Evolutionary conservation across 208 protist genomes (phyloP).

Genomic region (Trypanosoma cruzi): DNA sequence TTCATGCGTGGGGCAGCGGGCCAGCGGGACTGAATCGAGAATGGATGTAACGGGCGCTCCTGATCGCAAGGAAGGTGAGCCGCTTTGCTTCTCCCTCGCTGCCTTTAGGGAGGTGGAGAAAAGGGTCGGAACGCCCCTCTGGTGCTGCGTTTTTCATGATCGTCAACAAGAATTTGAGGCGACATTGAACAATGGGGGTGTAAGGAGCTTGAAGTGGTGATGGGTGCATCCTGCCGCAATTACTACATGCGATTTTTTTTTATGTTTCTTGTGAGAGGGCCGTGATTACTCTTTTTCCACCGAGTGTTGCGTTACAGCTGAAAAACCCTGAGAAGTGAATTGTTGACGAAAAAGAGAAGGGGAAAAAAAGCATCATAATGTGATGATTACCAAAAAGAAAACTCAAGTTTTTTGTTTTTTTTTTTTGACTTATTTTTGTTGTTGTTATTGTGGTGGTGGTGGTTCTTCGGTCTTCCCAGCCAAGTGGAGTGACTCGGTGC

Average conservation of each 20-base stretch:
- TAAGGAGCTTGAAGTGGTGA: conserved; percentile 80
- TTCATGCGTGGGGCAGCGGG: not conserved
- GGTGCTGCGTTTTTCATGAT: conserved; percentile 65
- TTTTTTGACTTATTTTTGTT: conserved; percentile 25
- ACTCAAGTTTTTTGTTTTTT: not conserved
- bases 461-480: too few relatives aligned
- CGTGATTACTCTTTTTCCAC: not conserved
- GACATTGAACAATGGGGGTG: conserved; percentile 37
- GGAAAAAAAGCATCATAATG: not conserved
- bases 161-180: conserved; percentile 81
- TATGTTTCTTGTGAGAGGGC: not conserved
- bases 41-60: not conserved
- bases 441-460: too few relatives aligned
- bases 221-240: too few relatives aligned
- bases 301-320: not conserved
- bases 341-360: not conserved
- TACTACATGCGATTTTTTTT: not conserved
- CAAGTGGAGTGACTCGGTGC: too few relatives aligned
- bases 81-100: conserved; percentile 31
- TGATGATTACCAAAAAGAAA: not conserved
- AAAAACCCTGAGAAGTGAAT: not conserved
- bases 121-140: conserved; percentile 35
- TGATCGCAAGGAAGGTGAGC: not conserved
- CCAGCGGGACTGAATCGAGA: not conserved
- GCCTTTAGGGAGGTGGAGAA: conserved; percentile 30